Evolutionary conservation across 106 monocot genomes (phyloP).

Genomic region (Acorus gramineus): DNA sequence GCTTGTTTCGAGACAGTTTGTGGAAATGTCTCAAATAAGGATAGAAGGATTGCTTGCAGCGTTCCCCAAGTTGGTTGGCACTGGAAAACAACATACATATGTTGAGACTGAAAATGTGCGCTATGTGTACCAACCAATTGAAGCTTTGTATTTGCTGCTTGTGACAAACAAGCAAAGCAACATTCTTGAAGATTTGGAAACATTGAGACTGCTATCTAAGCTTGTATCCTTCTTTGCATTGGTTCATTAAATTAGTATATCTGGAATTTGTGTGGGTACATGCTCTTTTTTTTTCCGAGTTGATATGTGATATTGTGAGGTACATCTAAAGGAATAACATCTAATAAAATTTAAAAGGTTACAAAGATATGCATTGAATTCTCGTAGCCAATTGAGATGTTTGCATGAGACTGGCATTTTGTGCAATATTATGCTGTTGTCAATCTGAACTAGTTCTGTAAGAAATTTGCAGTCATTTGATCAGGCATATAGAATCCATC

Average conservation of each 20-base stretch:
- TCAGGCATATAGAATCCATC: no score
- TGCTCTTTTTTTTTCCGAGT: no score
- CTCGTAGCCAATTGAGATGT: no score
- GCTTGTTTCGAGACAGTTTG: constrained; percentile 94
- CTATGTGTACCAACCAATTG: constrained; percentile 96
- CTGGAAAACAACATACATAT: constrained; percentile 94
- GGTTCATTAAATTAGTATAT: no score
- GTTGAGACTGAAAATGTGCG: constrained; percentile 98
- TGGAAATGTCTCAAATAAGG: constrained; percentile 92
- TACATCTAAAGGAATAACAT: no score
- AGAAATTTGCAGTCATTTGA: no score
- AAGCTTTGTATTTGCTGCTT: constrained; percentile 72
- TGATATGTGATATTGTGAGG: no score
- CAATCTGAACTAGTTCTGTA: no score
- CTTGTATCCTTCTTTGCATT: constrained; percentile 53
- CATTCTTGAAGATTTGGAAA: constrained; percentile 94
- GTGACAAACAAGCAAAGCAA: constrained; percentile 96
- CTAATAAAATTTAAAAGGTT: no score
- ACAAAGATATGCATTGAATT: no score
- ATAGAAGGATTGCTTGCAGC: constrained; percentile 97
- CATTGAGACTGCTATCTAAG: constrained; percentile 67
- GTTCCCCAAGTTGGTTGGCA: constrained; percentile 91
- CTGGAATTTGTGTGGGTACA: background rate
- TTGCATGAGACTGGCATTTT: no score
- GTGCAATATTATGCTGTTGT: no score